A percentile compares a stretch with the other conserved stretches of the same genome.
Evolutionary conservation across 352 stramenopile genomes (phyloP).

Genomic region (Saprolegnia parasitica): DNA sequence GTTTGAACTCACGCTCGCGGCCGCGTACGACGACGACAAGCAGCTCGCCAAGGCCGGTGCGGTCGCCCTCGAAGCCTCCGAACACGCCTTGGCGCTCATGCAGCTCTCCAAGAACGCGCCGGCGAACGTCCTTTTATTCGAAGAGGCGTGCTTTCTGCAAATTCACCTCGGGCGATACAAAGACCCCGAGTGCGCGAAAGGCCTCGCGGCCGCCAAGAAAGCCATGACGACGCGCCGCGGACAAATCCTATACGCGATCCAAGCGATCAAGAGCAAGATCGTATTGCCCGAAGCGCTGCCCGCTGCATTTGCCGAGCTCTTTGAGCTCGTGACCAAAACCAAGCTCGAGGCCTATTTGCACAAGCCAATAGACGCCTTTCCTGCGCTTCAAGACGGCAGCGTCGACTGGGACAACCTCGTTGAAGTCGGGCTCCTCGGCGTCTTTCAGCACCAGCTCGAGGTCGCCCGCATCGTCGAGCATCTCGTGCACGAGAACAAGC

Average conservation of each 20-base stretch:
- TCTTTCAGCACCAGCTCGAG: constrained; percentile 36
- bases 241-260: constrained; percentile 63
- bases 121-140: constrained; percentile 36
- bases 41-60: constrained; percentile 53
- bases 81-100: constrained; percentile 49
- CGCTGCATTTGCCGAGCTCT: constrained; percentile 50
- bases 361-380: background rate
- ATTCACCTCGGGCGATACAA: constrained; percentile 71
- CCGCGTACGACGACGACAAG: constrained; percentile 63
- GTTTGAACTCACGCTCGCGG: constrained; percentile 61
- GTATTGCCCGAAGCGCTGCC: constrained; percentile 34
- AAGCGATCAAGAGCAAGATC: constrained; percentile 40
- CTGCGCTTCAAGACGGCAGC: constrained; percentile 12
- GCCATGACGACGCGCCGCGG: constrained; percentile 46
- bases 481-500: constrained; percentile 32
- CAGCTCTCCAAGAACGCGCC: constrained; percentile 34
- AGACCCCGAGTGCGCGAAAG: constrained; percentile 68
- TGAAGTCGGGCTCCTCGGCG: constrained; percentile 52
- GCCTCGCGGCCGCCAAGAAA: constrained; percentile 32
- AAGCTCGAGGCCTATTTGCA: constrained; percentile 41
- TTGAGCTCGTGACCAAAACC: constrained; percentile 55
- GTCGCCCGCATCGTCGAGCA: constrained; percentile 44
- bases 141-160: constrained; percentile 62
- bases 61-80: constrained; percentile 58
- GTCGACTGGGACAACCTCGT: constrained; percentile 59